Evolutionary conservation across 257 asterid genomes (phyloP).

Genomic region (Nicotiana benthamiana): DNA sequence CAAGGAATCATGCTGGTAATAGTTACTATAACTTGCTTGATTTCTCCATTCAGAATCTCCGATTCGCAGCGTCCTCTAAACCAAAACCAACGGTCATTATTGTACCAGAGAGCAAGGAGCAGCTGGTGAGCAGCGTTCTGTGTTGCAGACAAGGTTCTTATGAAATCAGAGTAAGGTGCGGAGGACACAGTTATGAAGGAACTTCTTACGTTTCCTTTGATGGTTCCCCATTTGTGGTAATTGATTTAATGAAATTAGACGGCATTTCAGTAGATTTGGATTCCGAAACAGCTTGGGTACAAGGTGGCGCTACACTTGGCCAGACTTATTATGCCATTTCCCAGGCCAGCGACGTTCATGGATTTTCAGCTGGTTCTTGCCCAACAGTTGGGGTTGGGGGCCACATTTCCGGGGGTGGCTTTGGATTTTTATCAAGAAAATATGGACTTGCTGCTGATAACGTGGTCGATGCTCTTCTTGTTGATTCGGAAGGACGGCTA

Average conservation of each 20-base stretch:
- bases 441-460: conserved; percentile 79
- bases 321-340: conserved; percentile 52
- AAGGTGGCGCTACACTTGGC: conserved; percentile 69
- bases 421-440: conserved; percentile 54
- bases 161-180: conserved; percentile 62
- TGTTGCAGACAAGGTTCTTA: conserved; percentile 33
- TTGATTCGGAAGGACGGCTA: conserved; percentile 45
- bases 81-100: conserved; percentile 60
- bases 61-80: conserved; percentile 24
- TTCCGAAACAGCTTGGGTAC: conserved; percentile 44
- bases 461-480: conserved; percentile 54
- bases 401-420: conserved; percentile 70
- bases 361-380: conserved; percentile 67
- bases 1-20: conserved; percentile 9
- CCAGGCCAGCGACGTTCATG: conserved; percentile 25
- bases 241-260: conserved; percentile 51
- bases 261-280: conserved; percentile 35
- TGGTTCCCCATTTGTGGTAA: conserved; percentile 43
- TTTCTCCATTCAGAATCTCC: conserved; percentile 62
- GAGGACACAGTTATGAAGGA: conserved; percentile 84
- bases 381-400: conserved; percentile 80
- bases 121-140: conserved; percentile 31
- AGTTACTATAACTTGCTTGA: conserved; percentile 38
- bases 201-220: conserved; percentile 38
- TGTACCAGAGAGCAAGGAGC: conserved; percentile 43